Conservation (phyloP, 2,329 filamentous ascomycete species). For the Fusarium newnesense region DNA sequence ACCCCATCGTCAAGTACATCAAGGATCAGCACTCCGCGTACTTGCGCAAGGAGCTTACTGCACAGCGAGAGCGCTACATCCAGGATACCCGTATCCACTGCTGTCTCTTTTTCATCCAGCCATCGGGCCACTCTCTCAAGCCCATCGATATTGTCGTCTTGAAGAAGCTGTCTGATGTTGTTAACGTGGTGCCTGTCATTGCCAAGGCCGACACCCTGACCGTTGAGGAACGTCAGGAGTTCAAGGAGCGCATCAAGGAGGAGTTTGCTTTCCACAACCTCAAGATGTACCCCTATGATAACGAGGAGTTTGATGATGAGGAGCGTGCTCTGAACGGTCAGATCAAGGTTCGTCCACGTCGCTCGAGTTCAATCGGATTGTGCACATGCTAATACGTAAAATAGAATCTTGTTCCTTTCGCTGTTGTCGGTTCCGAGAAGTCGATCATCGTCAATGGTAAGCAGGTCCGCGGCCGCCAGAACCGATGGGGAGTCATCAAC, state of each 20-base stretch:
- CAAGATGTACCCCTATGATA: conserved; percentile 99
- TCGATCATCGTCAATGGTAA: conserved; percentile 97
- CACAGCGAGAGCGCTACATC: conserved; percentile 98
- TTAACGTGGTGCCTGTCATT: conserved; percentile 98
- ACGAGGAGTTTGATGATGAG: conserved; percentile 98
- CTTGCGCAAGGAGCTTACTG: conserved; percentile 98
- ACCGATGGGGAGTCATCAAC: conserved; percentile 99
- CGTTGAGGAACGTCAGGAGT: conserved; percentile 91
- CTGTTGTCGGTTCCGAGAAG: conserved; percentile 97
- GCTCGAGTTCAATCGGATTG: background rate
- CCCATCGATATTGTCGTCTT: conserved; percentile 99
- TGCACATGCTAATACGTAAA: conserved; percentile 48
- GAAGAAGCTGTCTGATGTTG: conserved; percentile 99
- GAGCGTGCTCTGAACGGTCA: conserved; percentile 92
- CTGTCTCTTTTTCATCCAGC: conserved; percentile 99
- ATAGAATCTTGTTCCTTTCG: conserved; percentile 93
- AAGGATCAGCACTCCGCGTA: conserved; percentile 99
- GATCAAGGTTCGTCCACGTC: conserved; percentile 79
- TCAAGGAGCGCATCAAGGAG: conserved; percentile 99
- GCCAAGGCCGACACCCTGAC: conserved; percentile 98
- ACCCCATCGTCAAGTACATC: conserved; percentile 99
- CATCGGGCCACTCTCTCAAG: conserved; percentile 97
- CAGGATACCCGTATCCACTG: conserved; percentile 99
- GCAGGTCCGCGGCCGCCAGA: conserved; percentile 96
- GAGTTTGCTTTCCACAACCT: conserved; percentile 99